Base-by-base conservation (phyloP, 140 eudicot species). In the Artemisia princeps region DNA sequence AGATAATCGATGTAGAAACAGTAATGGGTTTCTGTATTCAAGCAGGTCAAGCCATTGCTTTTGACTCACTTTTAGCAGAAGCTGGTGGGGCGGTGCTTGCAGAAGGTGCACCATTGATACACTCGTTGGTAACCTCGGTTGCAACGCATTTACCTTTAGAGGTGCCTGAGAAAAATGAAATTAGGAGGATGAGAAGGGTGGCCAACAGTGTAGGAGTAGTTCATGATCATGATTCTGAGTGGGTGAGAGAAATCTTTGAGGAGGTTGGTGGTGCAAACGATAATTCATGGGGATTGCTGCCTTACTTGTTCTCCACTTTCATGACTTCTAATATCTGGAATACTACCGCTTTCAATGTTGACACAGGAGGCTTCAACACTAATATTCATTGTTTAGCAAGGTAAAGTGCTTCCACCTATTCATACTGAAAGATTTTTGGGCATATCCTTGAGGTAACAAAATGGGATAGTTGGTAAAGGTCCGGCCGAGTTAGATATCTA, bases 31-130 rank as follows among this genome's bases (percentile, higher is more conserved):
- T 92, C 65, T 92, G 96, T 82, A 84, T 87, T 61, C 94, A 92
- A 73, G 99, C 99, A 2, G 99, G 99, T 22, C 99, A 88, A 74
- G 99, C 96, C 26, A 81, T 92, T 42, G 79, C 96, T n/a, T 92
- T 92, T 57, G 95, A 77, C 73, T 78, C 77, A 60, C 86, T 92
- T 49, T 49, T 92, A 53, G 89, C 96, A 17, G 91, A 88, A 88
- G 99, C 99, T 67, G 83, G 90, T 46, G 94, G 95, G 7, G 70
- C 53, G 26, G 96, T 89, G 73, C 96, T 92, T 69, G 85, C 86
- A 73, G 94, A 92, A 72, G 95, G 92, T 71, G 99, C 94, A 13
- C 94, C 95, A 30, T 76, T 92, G 73, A 86, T 92, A 57, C 79
- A 83, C 68, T 92, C 99, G 52, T 73, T 88, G 52, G 65, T 92